Evolutionary conservation across 129 eudicot genomes (phyloP), one percentile per base, ranked within the genome.

Genomic region (Apium graveolens): DNA sequence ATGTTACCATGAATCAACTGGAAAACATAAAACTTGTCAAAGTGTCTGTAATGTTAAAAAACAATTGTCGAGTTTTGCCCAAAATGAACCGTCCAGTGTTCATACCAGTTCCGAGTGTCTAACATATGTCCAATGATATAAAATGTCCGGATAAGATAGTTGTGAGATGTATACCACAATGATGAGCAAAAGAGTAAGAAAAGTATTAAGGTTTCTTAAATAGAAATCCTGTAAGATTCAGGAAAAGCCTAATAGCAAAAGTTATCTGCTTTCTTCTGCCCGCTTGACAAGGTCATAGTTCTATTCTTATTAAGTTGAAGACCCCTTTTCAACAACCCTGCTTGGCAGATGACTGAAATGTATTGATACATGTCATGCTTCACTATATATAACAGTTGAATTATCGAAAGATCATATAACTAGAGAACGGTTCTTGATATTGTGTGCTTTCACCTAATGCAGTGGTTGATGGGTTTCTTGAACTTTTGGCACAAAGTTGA

Each of bases 401-500:
- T 43, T 27, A 20, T n/a, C 57, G 1, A 73, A 27, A 38, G 20
- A 42, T n/a, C 3, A 11, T 24, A n/a, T 42, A 24, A 45, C 1
- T 5, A 44, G 21, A 42, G 53, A 63, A 44, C 26, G 27, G 26
- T 5, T 3, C 13, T 57, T 55, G 43, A 80, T 53, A 12, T 55
- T 60, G 16, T 18, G 20, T 24, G 41, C 43, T 72, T 66, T 21
- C 34, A 41, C 17, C 31, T 82, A 11, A 42, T 89, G 86, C 86
- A 95, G 98, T 95, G 98, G 98, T 20, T 91, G 83, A 75, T 88
- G 80, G 97, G 98, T 4, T 95, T 95, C 79, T 18, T 92, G 70
- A 95, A 90, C 91, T 95, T 90, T 82, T 95, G 98, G 97, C 97
- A 92, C 76, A 86, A 80, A 88, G 91, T 89, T 46, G 98, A 95